Evolutionary conservation across 805 yeast genomes (phyloP), one percentile per base, ranked within the genome.

Genomic region (Candida vaughaniae): DNA sequence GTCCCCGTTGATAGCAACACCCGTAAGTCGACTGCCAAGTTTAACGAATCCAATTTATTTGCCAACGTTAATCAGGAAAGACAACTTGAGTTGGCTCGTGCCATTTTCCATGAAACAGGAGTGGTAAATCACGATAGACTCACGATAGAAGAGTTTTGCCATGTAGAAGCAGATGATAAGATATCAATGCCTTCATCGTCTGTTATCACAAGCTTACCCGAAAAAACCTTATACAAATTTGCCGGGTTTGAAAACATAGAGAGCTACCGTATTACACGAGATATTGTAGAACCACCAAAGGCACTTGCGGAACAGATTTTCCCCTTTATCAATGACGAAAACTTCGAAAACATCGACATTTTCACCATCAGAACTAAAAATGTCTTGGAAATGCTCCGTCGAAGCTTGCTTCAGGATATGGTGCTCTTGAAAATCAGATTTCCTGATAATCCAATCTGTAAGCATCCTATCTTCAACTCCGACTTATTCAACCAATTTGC

Each of bases 351-450:
- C 10, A 32, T 36, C 17, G 39, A 31, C 7, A 35, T 41, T 17
- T 33, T 47, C 22, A 36, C 41, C 25, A 30, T 43, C 11, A 35
- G 43, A 31, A 32, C 46, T 16, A 47, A 45, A 15, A 39, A 41
- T 5, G 45, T 58, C 22, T 41, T 50, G 22, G 17, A 35, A 4
- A 38, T 48, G 41, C 46, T 60, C 16, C 39, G 64, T 25, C 38
- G 47, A 14, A 38, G 47, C 23, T 43, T 60, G 26, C 45, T 55
- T 25, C 66, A 60, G 45, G 66, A 60, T 33, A 58, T 60, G 64
- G 58, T 55, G 6, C 39, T 53, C 5, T 29, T 60, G 2, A 46
- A 46, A 28, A 33, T 31, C 14, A 33, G 37, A 16, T 56, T 50
- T 36, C 64, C 63, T 4, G 33, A 42, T 4, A 55, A 54, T 31